Conservation (phyloP, 1,284 basidiomycete species). For the Cutaneotrichosporon sp. region DNA sequence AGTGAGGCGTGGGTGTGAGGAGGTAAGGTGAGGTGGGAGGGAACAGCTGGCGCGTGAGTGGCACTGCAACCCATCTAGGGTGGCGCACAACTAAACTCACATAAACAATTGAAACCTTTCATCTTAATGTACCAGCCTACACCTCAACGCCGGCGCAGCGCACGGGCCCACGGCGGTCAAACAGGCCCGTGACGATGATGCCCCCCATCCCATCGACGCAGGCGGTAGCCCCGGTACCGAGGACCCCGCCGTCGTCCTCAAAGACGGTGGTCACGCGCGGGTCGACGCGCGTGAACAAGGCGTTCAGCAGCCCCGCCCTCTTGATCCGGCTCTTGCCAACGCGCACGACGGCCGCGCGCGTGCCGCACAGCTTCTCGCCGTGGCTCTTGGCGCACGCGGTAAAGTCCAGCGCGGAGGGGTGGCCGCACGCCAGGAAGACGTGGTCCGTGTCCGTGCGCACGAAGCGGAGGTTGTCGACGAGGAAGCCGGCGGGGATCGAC, state of each 20-base stretch:
- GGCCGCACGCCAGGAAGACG: constrained; percentile 16
- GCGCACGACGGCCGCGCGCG: constrained; percentile 8
- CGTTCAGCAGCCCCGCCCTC: neutral
- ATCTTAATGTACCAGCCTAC: neutral
- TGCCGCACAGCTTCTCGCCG: constrained; percentile 3
- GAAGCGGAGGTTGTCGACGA: constrained; percentile 17
- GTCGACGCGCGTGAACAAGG: constrained; percentile 13
- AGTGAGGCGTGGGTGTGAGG: too few species aligned
- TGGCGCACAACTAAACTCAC: too few species aligned
- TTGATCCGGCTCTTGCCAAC: neutral
- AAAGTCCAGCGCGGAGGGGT: constrained; percentile 9
- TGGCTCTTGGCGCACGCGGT: neutral
- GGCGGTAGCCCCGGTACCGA: constrained; percentile 13
- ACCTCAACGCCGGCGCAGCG: neutral
- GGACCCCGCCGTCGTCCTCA: constrained; percentile 10
- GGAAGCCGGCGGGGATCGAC: constrained; percentile 14
- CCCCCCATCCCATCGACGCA: neutral
- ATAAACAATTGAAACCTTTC: neutral
- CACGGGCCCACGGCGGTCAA: neutral
- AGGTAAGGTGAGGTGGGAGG: too few species aligned
- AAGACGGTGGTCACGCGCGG: constrained; percentile 11
- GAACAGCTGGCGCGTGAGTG: too few species aligned
- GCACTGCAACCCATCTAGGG: too few species aligned
- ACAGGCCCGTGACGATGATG: neutral
- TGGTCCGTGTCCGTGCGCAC: constrained; percentile 1